Evolutionary conservation across 129 eudicot genomes (phyloP), one percentile per base, ranked within the genome.

Genomic region (Glebionis coronaria): DNA sequence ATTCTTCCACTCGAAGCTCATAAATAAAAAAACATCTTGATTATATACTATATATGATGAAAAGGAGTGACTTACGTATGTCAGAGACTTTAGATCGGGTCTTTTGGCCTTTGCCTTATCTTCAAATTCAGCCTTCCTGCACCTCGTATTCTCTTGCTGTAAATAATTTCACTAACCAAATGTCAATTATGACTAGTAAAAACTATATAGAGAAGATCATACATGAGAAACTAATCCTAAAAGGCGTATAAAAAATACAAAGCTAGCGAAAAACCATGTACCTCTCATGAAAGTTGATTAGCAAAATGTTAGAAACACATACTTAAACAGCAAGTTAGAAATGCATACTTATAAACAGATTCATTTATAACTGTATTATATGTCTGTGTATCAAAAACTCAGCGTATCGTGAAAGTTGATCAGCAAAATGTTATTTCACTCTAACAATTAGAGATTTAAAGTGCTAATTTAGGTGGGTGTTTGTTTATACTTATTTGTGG

Each of bases 1-100:
- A 1, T 1, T 28, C 31, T 28, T 28, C 31, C 31, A 31, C 76
- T 47, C 1, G 10, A 51, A 58, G 27, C 35, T 42, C 38, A 8
- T 42, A n/a, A 71, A 65, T 4, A 12, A 59, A 53, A 38, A 61
- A 12, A 67, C 16, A 20, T n/a, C 44, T 2, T 15, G 44, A 74
- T 63, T 67, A 28, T 28, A 28, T 29, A 29, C 38, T 29, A 29
- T 29, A 29, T 4, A 29, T 29, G 38, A 29, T 29, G 38, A 29
- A 29, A 29, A 29, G 9, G 19, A 57, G 25, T 45, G 44, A 61
- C 95, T 81, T 85, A 71, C 97, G 85, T 66, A 69, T 13, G 81
- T 35, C 40, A 87, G 59, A 49, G 97, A 91, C 80, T 90, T 86
- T 4, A 76, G 61, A 61, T 76, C 81, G 62, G 76, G 97, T 56